Base-by-base conservation (phyloP, 2,329 filamentous ascomycete genomes). In the Penicillium concentricum region DNA sequence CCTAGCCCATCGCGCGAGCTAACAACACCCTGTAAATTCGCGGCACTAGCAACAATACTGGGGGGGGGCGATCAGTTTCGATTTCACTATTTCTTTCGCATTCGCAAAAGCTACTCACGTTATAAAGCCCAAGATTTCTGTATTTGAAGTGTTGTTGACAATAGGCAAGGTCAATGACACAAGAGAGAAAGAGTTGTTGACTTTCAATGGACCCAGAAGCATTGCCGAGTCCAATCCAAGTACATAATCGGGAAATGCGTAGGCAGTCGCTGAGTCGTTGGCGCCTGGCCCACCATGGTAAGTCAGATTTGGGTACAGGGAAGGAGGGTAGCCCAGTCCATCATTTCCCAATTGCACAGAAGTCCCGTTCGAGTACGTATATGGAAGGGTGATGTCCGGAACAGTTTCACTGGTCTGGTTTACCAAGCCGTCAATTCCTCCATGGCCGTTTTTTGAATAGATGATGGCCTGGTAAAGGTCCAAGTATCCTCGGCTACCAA, bases 121-220 rank as follows among this genome's bases (percentile, higher is more conserved):
- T 78, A 96, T 83, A 78, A 91, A 96, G 2, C 91, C 92, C 5
- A 96, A 79, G 0, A 93, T 83, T 60, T 88, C 86, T 4, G 76
- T 77, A 41, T 75, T 71, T 2, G 82, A 81, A 2, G 81, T 80
- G 62, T 87, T 89, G 69, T 88, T 86, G 58, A 90, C 82, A 51
- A 97, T 85, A 0, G 92, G 90, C 16, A 93, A 76, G 0, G 92
- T 96, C 57, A 96, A 79, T 2, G 92, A 96, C 13, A 96, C 72
- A 12, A 97, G 77, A 22, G 90, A 89, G 61, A 88, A 89, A 0
- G 85, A 84, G 43, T 83, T 77, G 69, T 95, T 94, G 61, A 94
- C 74, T 24, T 84, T 79, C 56, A 90, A 79, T 0, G 92, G 92
- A 0, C 92, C 92, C 0, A 94, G 80, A 1, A 96, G 76, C n/a